Evolutionary conservation across 495 filamentous ascomycete species (phyloP).

Genomic region (Cenococcum geophilum): DNA sequence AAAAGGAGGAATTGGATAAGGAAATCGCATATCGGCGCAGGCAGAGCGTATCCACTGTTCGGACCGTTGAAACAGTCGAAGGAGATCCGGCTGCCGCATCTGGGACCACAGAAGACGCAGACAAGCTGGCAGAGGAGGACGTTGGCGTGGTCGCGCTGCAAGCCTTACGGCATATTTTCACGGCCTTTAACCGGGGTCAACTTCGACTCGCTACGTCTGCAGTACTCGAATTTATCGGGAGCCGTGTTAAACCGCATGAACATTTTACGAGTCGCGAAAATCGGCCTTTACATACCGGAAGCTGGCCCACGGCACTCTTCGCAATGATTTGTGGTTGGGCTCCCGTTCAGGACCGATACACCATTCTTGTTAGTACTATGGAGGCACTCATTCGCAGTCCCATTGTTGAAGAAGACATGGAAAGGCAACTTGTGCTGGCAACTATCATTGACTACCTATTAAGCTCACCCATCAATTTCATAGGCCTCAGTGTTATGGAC

Average conservation of each 20-base stretch:
- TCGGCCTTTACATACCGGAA: conserved; percentile 41
- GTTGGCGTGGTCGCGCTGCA: conserved; percentile 77
- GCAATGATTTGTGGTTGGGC: conserved; percentile 74
- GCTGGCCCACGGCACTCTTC: conserved; percentile 75
- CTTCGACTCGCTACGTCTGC: conserved; percentile 65
- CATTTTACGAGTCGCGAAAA: conserved; percentile 30
- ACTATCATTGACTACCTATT: conserved; percentile 74
- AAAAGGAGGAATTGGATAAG: conserved; percentile 58
- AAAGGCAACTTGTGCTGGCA: conserved; percentile 63
- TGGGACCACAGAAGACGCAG: conserved; percentile 71
- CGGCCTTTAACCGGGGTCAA: conserved; percentile 67
- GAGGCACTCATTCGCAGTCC: conserved; percentile 61
- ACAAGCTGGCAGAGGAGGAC: conserved; percentile 78
- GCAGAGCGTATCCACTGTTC: conserved; percentile 71
- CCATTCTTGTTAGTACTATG: conserved; percentile 73
- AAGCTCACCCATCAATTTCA: conserved; percentile 81
- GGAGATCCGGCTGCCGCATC: conserved; percentile 62
- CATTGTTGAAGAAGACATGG: conserved; percentile 58
- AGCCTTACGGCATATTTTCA: conserved; percentile 73
- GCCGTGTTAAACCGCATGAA: conserved; percentile 49
- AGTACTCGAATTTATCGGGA: conserved; percentile 64
- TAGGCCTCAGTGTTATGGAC: conserved; percentile 90
- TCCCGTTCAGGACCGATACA: conserved; percentile 84
- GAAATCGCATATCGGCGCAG: conserved; percentile 55
- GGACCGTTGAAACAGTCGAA: conserved; percentile 58